Conservation (phyloP, 148 eudicot genomes). For the Rhododendron henanense region DNA sequence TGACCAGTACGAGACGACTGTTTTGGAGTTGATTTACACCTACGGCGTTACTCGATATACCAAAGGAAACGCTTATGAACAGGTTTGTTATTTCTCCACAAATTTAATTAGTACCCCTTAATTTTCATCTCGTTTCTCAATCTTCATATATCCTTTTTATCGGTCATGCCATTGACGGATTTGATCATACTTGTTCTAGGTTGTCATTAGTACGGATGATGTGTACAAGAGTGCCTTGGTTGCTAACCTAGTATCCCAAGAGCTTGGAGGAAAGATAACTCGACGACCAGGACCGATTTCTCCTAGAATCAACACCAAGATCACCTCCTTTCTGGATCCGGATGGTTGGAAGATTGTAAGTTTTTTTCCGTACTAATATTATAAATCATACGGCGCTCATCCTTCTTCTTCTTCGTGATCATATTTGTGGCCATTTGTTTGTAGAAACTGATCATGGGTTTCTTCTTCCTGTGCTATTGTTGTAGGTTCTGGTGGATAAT, state of each 20-base stretch:
- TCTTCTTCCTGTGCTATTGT: neutral
- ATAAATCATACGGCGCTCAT: too few relatives aligned
- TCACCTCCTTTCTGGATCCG: slow-evolving; percentile 76
- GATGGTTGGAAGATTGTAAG: slow-evolving; percentile 17
- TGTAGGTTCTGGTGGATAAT: neutral
- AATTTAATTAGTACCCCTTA: too few relatives aligned
- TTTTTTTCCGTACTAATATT: neutral
- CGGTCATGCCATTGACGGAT: too few relatives aligned
- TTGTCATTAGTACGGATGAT: slow-evolving; percentile 22
- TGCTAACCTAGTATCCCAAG: accelerated
- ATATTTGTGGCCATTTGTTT: neutral
- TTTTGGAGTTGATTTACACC: too few relatives aligned
- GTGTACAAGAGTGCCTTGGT: slow-evolving; percentile 12
- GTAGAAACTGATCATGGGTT: neutral
- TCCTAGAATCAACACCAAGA: slow-evolving; percentile 74
- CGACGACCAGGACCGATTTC: slow-evolving; percentile 81
- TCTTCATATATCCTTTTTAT: too few relatives aligned
- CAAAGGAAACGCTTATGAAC: too few relatives aligned
- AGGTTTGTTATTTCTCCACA: too few relatives aligned
- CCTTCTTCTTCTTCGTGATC: neutral
- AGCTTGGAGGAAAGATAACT: too few relatives aligned
- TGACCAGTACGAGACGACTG: too few relatives aligned
- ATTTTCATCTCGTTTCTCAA: too few relatives aligned
- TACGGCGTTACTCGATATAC: too few relatives aligned
- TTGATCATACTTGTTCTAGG: too few relatives aligned